Base-by-base conservation (phyloP, 345 rosid species). In the Populus tremula region DNA sequence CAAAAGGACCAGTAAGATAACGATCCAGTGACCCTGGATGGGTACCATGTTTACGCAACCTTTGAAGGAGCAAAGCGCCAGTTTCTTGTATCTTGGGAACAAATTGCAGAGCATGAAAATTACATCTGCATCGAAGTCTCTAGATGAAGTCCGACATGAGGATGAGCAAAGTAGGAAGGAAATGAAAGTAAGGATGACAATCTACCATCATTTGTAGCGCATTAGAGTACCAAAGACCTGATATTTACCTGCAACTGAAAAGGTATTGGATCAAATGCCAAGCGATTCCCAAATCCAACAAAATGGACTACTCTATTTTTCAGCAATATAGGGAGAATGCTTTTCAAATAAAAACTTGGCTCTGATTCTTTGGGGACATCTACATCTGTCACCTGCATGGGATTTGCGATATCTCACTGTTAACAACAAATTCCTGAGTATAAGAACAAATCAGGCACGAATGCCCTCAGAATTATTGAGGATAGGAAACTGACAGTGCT, bases 121-220 rank as follows among this genome's bases (percentile, higher is more conserved):
- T 96, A 82, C 98, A 96, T 90, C 97, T 92, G 88, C 99, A 94
- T 74, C 98, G 97, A 87, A 94, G 89, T 74, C 97, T 90, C 99
- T 94, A 92, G 89, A 87, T 78, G 86, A 78, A 79, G 80, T 83
- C 71, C 67, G 67, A 74, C 56, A 83, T 86, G 81, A 86, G 88
- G 84, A 85, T 79, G 80, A 81, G 67, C 73, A 76, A 76, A 76
- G 73, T 18, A 71, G 29, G 47, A 70, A 76, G 47, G 73, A 39
- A 59, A n/a, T 59, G 29, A 4, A 21, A 65, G 67, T 21, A 70
- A 77, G 56, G 72, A 63, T 75, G 43, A 71, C 31, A 36, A 45
- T 62, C 49, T 50, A 74, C 47, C 68, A 74, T 47, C 25, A 76
- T 23, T 70, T 59, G 54, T 14, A 38, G 74, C 29, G 64, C 54